Percentiles rank a stretch among this genome's conserved stretches.
phyloP scores from a whole-genome alignment of 2,329 filamentous ascomycete genomes.

The Aureobasidium sp. region DNA sequence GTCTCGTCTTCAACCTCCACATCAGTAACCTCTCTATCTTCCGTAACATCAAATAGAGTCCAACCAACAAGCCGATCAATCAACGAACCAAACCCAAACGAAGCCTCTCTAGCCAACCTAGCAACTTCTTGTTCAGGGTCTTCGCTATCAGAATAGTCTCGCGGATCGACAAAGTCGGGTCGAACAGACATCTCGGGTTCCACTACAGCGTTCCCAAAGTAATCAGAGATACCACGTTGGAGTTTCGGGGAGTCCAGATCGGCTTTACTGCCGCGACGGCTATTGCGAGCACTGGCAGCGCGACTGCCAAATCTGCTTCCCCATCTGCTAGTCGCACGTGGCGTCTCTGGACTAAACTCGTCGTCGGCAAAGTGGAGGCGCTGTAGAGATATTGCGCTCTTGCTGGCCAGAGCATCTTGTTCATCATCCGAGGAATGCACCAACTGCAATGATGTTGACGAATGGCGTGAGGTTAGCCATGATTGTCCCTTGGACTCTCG shows the following conservation, averaged over 20 bases:
- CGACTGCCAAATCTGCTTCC: slow-evolving; percentile 15
- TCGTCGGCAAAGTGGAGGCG: slow-evolving; percentile 24
- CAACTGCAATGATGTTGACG: slow-evolving; percentile 43
- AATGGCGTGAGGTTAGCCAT: slow-evolving; percentile 50
- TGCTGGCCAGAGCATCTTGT: background rate
- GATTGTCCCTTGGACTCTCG: slow-evolving; percentile 54
- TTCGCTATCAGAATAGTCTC: slow-evolving; percentile 21
- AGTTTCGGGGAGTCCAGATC: background rate
- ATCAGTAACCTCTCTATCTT: slow-evolving; percentile 35
- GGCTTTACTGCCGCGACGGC: slow-evolving; percentile 7
- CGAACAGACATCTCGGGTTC: background rate
- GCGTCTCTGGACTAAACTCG: slow-evolving; percentile 17
- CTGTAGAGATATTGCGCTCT: background rate
- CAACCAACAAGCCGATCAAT: slow-evolving; percentile 51
- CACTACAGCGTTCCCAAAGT: background rate
- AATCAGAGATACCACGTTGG: background rate
- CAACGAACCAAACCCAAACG: slow-evolving; percentile 38
- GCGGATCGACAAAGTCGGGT: slow-evolving; percentile 27
- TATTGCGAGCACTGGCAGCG: slow-evolving; percentile 9
- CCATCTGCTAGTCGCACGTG: slow-evolving; percentile 12
- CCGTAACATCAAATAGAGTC: slow-evolving; percentile 46
- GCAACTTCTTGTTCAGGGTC: slow-evolving; percentile 20
- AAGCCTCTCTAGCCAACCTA: slow-evolving; percentile 21
- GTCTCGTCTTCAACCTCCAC: slow-evolving; percentile 22
- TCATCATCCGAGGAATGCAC: slow-evolving; percentile 8